A percentile compares a stretch with the other conserved stretches of the same genome.
These are phyloP conservation scores for Colletotrichum navitas DNA, from an alignment of 2,329 filamentous ascomycete species.

Conservation along the genomic window DNA sequence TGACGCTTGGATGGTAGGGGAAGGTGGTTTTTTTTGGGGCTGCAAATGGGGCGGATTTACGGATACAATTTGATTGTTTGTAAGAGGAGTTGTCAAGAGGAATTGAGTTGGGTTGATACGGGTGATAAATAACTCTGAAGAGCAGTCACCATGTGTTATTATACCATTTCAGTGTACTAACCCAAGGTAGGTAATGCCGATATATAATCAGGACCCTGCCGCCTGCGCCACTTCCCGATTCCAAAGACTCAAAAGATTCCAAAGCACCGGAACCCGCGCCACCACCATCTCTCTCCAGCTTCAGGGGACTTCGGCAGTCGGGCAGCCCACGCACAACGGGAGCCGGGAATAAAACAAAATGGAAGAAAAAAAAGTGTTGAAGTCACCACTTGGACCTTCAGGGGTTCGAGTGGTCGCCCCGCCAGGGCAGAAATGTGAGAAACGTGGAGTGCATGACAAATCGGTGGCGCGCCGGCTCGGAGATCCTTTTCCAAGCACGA, in stretches of 20 bases:
- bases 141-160: not conserved
- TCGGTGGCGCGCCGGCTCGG: slow-evolving; percentile 26
- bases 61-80: not conserved
- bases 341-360: slow-evolving; percentile 1
- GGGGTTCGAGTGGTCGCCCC: not conserved
- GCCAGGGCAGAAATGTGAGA: not conserved
- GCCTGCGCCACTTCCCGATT: slow-evolving; percentile 30
- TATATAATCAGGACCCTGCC: not conserved
- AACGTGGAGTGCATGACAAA: slow-evolving; percentile 40
- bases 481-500: slow-evolving; percentile 17
- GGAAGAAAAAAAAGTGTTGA: slow-evolving; percentile 25
- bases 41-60: too few relatives aligned
- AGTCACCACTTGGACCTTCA: slow-evolving; percentile 28
- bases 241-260: slow-evolving; percentile 21
- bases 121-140: not conserved
- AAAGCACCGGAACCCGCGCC: slow-evolving; percentile 22
- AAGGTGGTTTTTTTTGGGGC: not conserved
- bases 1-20: slow-evolving; percentile 22
- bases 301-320: not conserved
- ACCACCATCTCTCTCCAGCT: slow-evolving; percentile 4
- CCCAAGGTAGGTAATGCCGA: not conserved
- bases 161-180: too few relatives aligned
- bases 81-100: not conserved
- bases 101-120: not conserved
- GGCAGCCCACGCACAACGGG: not conserved